Percentiles rank a stretch among this genome's conserved stretches.
These are phyloP conservation scores for Vitis rupestris DNA, from an alignment of 164 flowering plant species.

Conservation along the genomic window DNA sequence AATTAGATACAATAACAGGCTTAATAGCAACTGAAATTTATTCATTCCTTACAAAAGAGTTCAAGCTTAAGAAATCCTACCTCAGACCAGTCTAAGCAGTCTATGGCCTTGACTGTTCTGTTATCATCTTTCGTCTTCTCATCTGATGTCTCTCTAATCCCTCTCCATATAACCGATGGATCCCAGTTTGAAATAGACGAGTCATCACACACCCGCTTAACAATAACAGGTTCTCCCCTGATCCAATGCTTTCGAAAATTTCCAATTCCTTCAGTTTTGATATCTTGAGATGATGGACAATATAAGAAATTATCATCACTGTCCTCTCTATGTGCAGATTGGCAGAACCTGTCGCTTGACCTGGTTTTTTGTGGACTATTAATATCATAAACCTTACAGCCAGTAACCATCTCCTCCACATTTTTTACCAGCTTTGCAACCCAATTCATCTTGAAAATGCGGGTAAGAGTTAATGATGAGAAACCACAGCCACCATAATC, in stretches of 20 bases:
- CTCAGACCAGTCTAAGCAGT: constrained; percentile 79
- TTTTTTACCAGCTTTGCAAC: constrained; percentile 89
- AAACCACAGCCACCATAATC: constrained; percentile 81
- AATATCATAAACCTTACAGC: constrained; percentile 58
- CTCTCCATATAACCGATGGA: constrained; percentile 76
- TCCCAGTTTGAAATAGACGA: constrained; percentile 68
- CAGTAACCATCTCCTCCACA: constrained; percentile 93
- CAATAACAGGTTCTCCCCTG: constrained; percentile 74
- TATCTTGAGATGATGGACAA: constrained; percentile 61
- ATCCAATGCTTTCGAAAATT: constrained; percentile 79
- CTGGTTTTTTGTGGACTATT: constrained; percentile 23
- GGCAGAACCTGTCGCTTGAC: constrained; percentile 24
- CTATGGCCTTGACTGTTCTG: constrained; percentile 69
- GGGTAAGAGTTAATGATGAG: constrained; percentile 49
- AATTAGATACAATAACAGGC: not conserved
- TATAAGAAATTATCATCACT: constrained; percentile 63
- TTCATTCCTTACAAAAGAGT: too few relatives aligned
- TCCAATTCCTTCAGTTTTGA: constrained; percentile 53
- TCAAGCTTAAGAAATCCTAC: constrained; percentile 28
- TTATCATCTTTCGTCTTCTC: constrained; percentile 60
- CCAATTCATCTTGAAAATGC: constrained; percentile 98
- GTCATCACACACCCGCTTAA: constrained; percentile 60
- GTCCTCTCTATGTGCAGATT: constrained; percentile 51
- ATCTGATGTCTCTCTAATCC: constrained; percentile 62
- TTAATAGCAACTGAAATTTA: not conserved